Base-by-base conservation (phyloP, 768 basidiomycete genomes). In the Rhodocollybia butyracea region DNA sequence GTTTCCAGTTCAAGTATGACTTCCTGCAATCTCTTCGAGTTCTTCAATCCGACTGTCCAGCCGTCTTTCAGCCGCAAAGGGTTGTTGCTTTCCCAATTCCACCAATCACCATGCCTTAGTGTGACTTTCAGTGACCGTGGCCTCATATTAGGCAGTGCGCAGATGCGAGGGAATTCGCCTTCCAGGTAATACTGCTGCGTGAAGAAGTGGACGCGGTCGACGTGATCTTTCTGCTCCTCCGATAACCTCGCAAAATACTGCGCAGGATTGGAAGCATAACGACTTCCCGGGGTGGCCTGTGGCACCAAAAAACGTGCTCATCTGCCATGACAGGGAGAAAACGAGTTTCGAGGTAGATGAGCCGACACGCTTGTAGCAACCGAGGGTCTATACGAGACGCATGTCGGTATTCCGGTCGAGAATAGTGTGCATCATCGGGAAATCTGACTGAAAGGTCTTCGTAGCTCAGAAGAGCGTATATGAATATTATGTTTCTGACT, bases 1-100 rank as follows among this genome's bases (percentile, higher is more conserved):
- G 56, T 61, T 45, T 67, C 66, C n/a, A 67, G 32, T 59, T 67
- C 66, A 2, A 67, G 40, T 40, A 59, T 47, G 15, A 67, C 47
- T 30, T 64, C 57, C 43, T 61, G 21, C 34, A 67, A 38, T 22
- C 55, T 46, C 12, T 46, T 48, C 2, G 62, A 26, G 21, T 38
- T 40, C 27, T 40, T 47, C 51, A 64, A 36, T 40, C 50, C 55
- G 1, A 24, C 6, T 3, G 51, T 54, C 66, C 66, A 67, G 17
- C 38, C 45, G 2, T 57, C 32, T 7, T 58, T 26, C 3, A 67
- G 46, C 21, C 27, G n/a, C 3, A 67, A 58, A 10, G 36, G 24
- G 8, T 59, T 32, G 19, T 55, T 54, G 11, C 15, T 12, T 55
- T 66, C 65, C 65, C 66, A 67, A 10, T 22, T 46, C 61, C 66